These are phyloP conservation scores for Pinus tabuliformis DNA, from an alignment of 75 land plant species.

Conservation along the genomic window DNA sequence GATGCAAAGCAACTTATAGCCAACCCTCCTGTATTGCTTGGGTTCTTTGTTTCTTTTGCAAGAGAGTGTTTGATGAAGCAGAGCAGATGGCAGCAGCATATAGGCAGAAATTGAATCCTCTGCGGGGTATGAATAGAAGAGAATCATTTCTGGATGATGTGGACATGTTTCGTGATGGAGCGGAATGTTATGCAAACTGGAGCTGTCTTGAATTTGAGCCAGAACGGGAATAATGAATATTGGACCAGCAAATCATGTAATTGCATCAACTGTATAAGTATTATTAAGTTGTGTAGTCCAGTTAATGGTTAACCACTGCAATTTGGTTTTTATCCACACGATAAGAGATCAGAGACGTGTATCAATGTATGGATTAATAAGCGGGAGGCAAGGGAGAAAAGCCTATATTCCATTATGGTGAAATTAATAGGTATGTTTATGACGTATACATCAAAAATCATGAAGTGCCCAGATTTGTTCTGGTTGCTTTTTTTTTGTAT, in stretches of 20 bases:
- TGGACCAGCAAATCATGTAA: neutral
- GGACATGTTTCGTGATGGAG: conserved; percentile 42
- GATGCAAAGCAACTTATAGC: neutral
- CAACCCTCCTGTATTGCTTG: neutral
- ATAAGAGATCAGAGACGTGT: neutral
- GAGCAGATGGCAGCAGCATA: conserved; percentile 63
- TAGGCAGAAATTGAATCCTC: conserved; percentile 40
- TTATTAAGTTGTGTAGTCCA: neutral
- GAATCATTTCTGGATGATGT: conserved; percentile 19
- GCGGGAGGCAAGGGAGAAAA: neutral
- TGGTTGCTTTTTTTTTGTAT: too few species aligned
- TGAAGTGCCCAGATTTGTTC: too few species aligned
- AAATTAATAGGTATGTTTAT: neutral
- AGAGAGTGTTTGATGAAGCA: conserved; percentile 81
- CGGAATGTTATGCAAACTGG: conserved; percentile 62
- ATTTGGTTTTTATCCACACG: neutral
- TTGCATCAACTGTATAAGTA: neutral
- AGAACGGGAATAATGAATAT: neutral
- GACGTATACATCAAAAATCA: neutral
- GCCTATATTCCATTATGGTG: neutral
- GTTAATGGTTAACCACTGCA: neutral
- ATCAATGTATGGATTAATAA: neutral
- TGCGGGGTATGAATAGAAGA: conserved; percentile 4
- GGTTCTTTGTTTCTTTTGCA: conserved; percentile 18
- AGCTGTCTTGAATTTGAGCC: conserved; percentile 71